These are phyloP conservation scores for Cinnamomum chago DNA, from an alignment of 164 flowering plant genomes.

Conservation along the genomic window DNA sequence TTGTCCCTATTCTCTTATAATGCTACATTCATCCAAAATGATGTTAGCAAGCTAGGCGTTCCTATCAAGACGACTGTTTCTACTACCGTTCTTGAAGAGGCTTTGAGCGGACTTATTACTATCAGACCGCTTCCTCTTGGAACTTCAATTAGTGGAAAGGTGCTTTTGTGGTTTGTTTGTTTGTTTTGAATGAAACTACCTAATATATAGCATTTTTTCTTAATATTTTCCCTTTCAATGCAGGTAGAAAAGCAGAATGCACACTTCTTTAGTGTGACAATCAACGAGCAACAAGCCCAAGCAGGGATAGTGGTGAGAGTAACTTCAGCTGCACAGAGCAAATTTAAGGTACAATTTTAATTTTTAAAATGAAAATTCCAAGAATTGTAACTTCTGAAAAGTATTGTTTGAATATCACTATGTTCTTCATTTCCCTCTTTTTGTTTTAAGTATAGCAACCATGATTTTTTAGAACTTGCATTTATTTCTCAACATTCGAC, in stretches of 20 bases:
- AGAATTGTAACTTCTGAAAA: too few relatives aligned
- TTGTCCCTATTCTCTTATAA: neutral
- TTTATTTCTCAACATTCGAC: neutral
- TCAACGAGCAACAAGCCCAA: conserved; percentile 86
- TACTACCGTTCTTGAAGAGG: conserved; percentile 96
- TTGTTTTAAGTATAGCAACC: too few relatives aligned
- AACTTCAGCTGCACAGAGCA: conserved; percentile 90
- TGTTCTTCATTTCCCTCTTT: neutral
- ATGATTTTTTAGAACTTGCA: neutral
- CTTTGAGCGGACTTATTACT: conserved; percentile 89
- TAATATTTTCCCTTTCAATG: conserved; percentile 3
- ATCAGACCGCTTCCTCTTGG: conserved; percentile 93
- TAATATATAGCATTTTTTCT: conserved; percentile 2
- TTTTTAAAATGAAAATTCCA: too few relatives aligned
- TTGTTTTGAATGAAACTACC: neutral
- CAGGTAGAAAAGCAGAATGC: conserved; percentile 98
- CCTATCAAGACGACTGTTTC: conserved; percentile 99
- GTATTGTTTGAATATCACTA: too few relatives aligned
- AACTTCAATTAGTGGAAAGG: conserved; percentile 92
- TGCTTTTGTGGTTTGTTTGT: conserved; percentile 14
- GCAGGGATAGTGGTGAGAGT: conserved; percentile 91
- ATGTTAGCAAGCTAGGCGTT: conserved; percentile 88
- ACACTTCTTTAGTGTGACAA: conserved; percentile 93
- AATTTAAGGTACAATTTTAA: conserved; percentile 65
- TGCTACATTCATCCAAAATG: conserved; percentile 1